phyloP scores from a whole-genome alignment of 1,284 basidiomycete genomes.

The Neonothopanus nambi region DNA sequence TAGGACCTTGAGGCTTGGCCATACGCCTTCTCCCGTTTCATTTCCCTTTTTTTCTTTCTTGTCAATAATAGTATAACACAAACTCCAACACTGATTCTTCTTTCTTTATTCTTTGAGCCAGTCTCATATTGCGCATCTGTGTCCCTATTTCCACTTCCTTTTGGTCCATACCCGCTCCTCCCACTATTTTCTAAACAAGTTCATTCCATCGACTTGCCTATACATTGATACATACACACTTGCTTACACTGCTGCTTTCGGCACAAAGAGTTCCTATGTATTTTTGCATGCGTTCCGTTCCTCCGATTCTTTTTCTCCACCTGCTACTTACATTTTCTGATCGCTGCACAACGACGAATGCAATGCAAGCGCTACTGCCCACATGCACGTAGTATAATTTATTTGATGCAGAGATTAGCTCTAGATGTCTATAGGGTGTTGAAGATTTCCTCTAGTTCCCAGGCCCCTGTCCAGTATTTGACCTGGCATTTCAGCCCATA shows the following conservation, averaged over 20 bases:
- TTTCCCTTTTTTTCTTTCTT: conserved; percentile 21
- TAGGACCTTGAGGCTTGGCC: background rate
- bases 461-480: conserved; percentile 88
- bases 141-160: no score
- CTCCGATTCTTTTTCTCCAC: no score
- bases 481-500: conserved; percentile 71
- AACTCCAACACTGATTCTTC: conserved; percentile 17
- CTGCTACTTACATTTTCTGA: conserved; percentile 1
- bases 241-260: no score
- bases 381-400: no score
- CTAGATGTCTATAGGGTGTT: conserved; percentile 33
- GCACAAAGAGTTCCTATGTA: no score
- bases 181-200: no score
- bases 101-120: conserved; percentile 10
- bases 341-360: background rate
- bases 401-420: background rate
- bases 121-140: no score
- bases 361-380: background rate
- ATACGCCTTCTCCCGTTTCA: background rate
- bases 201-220: no score
- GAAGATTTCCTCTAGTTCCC: conserved; percentile 90
- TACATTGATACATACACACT: no score
- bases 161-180: no score
- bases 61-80: conserved; percentile 16
- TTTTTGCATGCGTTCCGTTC: no score